Conservation (phyloP, 1,284 basidiomycete species). For the Gymnopus androsaceus region DNA sequence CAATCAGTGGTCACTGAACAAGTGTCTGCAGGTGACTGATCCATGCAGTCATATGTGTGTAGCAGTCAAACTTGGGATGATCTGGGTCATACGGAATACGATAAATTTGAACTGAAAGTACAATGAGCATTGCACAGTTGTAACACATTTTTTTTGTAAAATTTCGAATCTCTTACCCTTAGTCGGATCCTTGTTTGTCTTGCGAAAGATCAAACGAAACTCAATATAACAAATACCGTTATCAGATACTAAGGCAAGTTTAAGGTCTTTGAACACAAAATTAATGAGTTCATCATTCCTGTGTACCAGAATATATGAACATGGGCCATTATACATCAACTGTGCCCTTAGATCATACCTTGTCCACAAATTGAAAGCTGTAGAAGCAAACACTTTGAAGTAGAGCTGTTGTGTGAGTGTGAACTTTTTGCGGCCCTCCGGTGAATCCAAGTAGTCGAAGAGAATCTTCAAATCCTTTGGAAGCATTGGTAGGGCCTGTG, state of each 20-base stretch:
- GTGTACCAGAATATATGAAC: neutral
- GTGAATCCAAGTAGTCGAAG: slow-evolving; percentile 21
- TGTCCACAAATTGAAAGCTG: slow-evolving; percentile 25
- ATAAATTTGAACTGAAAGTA: slow-evolving; percentile 22
- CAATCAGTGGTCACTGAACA: slow-evolving; percentile 16
- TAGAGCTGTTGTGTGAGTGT: slow-evolving; percentile 19
- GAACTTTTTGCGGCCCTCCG: slow-evolving; percentile 13
- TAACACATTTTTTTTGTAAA: no score
- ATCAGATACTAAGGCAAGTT: neutral
- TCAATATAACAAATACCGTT: slow-evolving; percentile 16
- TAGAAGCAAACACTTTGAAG: slow-evolving; percentile 25
- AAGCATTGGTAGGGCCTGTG: slow-evolving; percentile 27
- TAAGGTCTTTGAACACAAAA: slow-evolving; percentile 17
- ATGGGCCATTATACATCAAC: neutral
- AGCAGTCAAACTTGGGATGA: slow-evolving; percentile 22
- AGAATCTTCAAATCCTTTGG: slow-evolving; percentile 25
- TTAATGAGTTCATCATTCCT: slow-evolving; percentile 26
- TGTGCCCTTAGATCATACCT: neutral
- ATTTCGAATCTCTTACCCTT: no score
- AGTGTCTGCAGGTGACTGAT: slow-evolving; percentile 15
- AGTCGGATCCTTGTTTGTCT: slow-evolving; percentile 26
- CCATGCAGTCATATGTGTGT: slow-evolving; percentile 19
- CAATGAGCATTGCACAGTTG: no score
- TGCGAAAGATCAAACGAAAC: slow-evolving; percentile 22
- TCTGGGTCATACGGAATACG: slow-evolving; percentile 19